phyloP scores from a whole-genome alignment of 2,329 filamentous ascomycete species.

The Trichophyton simii region DNA sequence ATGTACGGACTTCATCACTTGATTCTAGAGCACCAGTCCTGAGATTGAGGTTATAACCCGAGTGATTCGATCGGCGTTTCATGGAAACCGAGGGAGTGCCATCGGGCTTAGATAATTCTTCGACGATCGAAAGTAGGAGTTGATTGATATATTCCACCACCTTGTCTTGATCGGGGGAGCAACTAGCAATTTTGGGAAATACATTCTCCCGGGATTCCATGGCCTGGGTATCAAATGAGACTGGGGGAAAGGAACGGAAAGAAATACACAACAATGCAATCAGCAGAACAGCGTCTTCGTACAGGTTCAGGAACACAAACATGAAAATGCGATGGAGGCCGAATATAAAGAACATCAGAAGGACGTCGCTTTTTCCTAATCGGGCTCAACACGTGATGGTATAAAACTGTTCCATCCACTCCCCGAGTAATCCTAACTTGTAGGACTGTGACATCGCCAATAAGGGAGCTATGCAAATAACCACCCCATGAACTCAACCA shows the following conservation, averaged over 20 bases:
- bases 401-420: not conserved
- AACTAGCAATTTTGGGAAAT: not conserved
- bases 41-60: conserved; percentile 18
- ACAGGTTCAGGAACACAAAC: not conserved
- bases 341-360: not conserved
- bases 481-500: not conserved
- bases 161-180: conserved; percentile 7
- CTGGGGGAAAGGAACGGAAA: not conserved
- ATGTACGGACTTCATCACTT: conserved; percentile 12
- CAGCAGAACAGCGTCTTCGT: not conserved
- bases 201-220: not conserved
- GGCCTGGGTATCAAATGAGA: not conserved
- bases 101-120: conserved; percentile 19
- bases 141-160: conserved; percentile 23
- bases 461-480: too few species aligned
- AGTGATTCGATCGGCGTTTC: conserved; percentile 17
- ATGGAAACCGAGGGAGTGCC: conserved; percentile 19
- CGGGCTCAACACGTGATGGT: not conserved
- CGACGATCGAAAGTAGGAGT: conserved; percentile 17
- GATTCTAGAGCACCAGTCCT: conserved; percentile 21
- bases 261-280: not conserved
- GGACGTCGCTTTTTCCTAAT: not conserved
- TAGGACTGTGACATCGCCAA: too few species aligned
- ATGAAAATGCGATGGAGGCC: not conserved
- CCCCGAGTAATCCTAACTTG: too few species aligned